These are phyloP conservation scores for Conticribra weissflogii DNA, from an alignment of 108 stramenopile species.

Conservation along the genomic window DNA sequence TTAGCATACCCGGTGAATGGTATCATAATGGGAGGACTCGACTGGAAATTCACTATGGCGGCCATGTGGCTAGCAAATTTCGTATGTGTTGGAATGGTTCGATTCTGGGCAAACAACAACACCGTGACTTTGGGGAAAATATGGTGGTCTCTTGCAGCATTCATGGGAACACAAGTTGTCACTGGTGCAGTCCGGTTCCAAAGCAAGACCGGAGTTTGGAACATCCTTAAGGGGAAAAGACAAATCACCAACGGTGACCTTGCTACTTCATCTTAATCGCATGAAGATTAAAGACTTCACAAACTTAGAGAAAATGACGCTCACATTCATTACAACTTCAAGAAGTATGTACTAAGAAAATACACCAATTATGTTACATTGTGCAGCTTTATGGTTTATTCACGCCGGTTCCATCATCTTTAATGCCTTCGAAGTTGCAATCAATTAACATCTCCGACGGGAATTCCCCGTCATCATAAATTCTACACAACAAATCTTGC, in stretches of 20 bases:
- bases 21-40: constrained; percentile 88
- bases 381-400: no score
- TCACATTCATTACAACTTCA: no score
- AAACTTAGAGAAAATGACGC: no score
- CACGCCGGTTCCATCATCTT: background rate
- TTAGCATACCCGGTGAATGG: constrained; percentile 95
- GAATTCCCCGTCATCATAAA: constrained; percentile 18
- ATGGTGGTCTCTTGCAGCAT: constrained; percentile 90
- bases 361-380: no score
- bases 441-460: constrained; percentile 5
- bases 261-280: no score
- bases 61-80: constrained; percentile 93
- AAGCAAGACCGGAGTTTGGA: constrained; percentile 80
- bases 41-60: constrained; percentile 88
- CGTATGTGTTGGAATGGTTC: constrained; percentile 75
- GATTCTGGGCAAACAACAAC: constrained; percentile 43
- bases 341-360: no score
- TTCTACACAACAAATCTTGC: constrained; percentile 15
- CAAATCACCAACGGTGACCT: no score
- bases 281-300: no score
- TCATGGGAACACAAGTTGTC: constrained; percentile 84
- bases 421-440: background rate
- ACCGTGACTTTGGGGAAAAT: constrained; percentile 64
- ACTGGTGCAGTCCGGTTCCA: constrained; percentile 67
- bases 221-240: constrained; percentile 24